Conservation (phyloP, 768 basidiomycete genomes). For the Phlegmacium glaucopus region DNA sequence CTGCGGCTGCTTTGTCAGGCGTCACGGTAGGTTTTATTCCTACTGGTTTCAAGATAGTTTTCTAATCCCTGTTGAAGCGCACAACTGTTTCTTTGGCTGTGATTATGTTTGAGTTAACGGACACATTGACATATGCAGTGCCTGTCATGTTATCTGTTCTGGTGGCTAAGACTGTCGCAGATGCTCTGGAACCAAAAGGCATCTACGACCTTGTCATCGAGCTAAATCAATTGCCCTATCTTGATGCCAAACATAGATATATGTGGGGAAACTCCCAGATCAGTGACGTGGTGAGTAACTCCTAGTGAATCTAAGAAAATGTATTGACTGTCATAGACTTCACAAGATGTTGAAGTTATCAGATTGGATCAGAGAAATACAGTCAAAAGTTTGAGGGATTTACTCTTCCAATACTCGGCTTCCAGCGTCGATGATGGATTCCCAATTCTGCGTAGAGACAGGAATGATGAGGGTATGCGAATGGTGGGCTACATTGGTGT, state of each 20-base stretch:
- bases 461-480: slow-evolving; percentile 45
- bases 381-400: slow-evolving; percentile 68
- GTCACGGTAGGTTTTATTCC: slow-evolving; percentile 64
- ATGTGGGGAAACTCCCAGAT: slow-evolving; percentile 79
- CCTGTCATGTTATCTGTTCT: slow-evolving; percentile 88
- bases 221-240: slow-evolving; percentile 85
- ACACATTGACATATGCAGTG: slow-evolving; percentile 87
- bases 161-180: slow-evolving; percentile 87
- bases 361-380: slow-evolving; percentile 72
- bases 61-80: slow-evolving; percentile 38
- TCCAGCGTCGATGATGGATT: slow-evolving; percentile 81
- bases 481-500: slow-evolving; percentile 90
- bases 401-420: slow-evolving; percentile 55
- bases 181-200: slow-evolving; percentile 86
- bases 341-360: slow-evolving; percentile 67
- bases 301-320: background rate
- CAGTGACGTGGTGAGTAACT: slow-evolving; percentile 67
- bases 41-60: background rate
- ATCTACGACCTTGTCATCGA: slow-evolving; percentile 98
- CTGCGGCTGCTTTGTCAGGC: slow-evolving; percentile 91
- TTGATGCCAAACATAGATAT: slow-evolving; percentile 89
- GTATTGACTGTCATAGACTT: slow-evolving; percentile 43
- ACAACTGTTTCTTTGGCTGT: slow-evolving; percentile 94
- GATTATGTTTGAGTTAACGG: slow-evolving; percentile 93
- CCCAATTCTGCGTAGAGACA: slow-evolving; percentile 67